Base-by-base conservation (phyloP, 176 grass and related monocot genomes). In the Bothriochloa decipiens region DNA sequence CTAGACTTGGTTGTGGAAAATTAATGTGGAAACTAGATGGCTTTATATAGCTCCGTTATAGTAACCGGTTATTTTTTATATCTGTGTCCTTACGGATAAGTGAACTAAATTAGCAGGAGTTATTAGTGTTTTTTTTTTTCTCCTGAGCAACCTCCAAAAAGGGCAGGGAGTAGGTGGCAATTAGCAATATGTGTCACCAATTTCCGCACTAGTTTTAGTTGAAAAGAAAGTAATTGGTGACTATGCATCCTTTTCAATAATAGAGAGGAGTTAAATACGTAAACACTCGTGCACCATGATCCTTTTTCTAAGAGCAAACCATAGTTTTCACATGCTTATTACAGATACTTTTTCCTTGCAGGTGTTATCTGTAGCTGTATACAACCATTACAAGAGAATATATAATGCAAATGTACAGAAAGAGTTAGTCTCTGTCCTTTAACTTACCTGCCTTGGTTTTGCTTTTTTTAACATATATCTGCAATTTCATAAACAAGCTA, bases 301-400 rank as follows among this genome's bases (percentile, higher is more conserved):
- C 64, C 79, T 40, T 82, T 20, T 82, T 77, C 0, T 33, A 26
- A 64, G 41, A 28, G 18, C 13, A 12, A 77, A 65, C 62, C 13
- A 45, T 79, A 74, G 15, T 60, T 72, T 70, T 55, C 15, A 57
- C 60, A 3, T 41, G 74, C 61, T 83, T 80, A 77, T 86, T 22
- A 8, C 53, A 79, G 49, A 43, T 72, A 23, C 16, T 68, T 39
- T 65, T 61, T 68, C n/a, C 8, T 78, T 95, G 76, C 92, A 98
- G 96, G 96, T 95, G 37, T 78, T 98, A 60, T 95, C 96, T 27
- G 96, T 95, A 82, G 93, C 96, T 74, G 96, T 98, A 79, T 92
- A 98, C 87, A 98, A 98, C 81, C 96, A 98, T 74, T 98, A 95
- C 78, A 98, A 98, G 89, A 92, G 96, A 95, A 92, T 98, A 85